A percentile compares a stretch with the other conserved stretches of the same genome.
Conservation (phyloP, 805 yeast species). For the Cyberlindnera veronae region DNA sequence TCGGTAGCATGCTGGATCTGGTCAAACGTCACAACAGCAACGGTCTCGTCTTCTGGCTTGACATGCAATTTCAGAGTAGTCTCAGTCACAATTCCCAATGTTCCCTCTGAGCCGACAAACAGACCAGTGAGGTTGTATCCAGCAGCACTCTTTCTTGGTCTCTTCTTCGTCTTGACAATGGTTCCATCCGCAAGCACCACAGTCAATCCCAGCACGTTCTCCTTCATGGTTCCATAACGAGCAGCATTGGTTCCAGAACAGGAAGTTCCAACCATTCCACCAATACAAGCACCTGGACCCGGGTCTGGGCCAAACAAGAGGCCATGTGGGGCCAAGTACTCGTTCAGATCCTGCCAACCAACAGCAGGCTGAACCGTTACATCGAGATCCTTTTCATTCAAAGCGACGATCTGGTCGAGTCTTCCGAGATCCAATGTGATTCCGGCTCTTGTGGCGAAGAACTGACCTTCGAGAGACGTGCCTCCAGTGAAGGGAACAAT, state of each 20-base stretch:
- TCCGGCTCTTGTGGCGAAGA: slow-evolving; percentile 64
- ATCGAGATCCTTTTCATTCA: slow-evolving; percentile 66
- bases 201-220: slow-evolving; percentile 62
- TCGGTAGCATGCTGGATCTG: slow-evolving; percentile 67
- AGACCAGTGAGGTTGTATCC: slow-evolving; percentile 78
- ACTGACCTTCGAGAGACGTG: slow-evolving; percentile 81
- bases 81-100: slow-evolving; percentile 74
- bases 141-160: slow-evolving; percentile 77
- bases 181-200: slow-evolving; percentile 83
- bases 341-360: slow-evolving; percentile 71
- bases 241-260: slow-evolving; percentile 82
- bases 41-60: slow-evolving; percentile 60
- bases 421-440: slow-evolving; percentile 60
- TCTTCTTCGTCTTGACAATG: slow-evolving; percentile 63
- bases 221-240: slow-evolving; percentile 77
- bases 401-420: slow-evolving; percentile 53
- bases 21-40: slow-evolving; percentile 67
- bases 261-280: slow-evolving; percentile 75
- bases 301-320: slow-evolving; percentile 73
- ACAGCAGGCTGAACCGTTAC: slow-evolving; percentile 75
- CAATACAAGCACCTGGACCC: slow-evolving; percentile 78
- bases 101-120: slow-evolving; percentile 76
- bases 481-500: slow-evolving; percentile 80
- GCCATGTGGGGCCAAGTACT: slow-evolving; percentile 43
- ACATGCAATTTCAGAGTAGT: slow-evolving; percentile 69